Conservation (phyloP, 2,329 filamentous ascomycete species). For the Podosphaera aphanis region DNA sequence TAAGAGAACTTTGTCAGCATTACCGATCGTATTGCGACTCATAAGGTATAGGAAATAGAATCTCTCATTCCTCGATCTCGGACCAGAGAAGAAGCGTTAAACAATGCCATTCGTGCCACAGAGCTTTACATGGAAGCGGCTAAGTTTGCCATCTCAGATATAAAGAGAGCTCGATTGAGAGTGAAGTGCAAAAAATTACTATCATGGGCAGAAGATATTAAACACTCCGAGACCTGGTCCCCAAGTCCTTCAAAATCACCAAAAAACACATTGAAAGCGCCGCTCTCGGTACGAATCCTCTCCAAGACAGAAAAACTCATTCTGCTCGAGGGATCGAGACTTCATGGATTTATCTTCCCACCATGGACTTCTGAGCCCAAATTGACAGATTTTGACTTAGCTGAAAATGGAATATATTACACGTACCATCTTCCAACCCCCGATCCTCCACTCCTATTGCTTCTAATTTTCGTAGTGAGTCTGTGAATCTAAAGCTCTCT, state of each 20-base stretch:
- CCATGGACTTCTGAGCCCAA: constrained; percentile 51
- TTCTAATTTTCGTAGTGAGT: constrained; percentile 32
- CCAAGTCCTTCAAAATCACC: constrained; percentile 6
- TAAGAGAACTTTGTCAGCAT: constrained; percentile 6
- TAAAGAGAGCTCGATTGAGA: constrained; percentile 42
- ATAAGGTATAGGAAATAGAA: constrained; percentile 26
- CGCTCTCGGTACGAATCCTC: constrained; percentile 31
- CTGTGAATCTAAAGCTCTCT: constrained; percentile 48
- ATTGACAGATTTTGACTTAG: constrained; percentile 34
- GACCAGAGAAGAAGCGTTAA: constrained; percentile 40
- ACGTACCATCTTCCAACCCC: constrained; percentile 26
- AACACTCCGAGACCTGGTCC: constrained; percentile 19
- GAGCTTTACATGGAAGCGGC: constrained; percentile 66
- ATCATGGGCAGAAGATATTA: constrained; percentile 52
- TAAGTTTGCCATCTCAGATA: constrained; percentile 31
- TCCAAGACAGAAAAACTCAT: constrained; percentile 54
- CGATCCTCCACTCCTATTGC: constrained; percentile 1
- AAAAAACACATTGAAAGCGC: constrained; percentile 13
- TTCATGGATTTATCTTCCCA: constrained; percentile 66
- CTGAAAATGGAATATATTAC: constrained; percentile 27
- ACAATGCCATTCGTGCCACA: constrained; percentile 51
- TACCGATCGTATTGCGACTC: constrained; percentile 2
- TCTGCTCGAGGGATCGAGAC: constrained; percentile 48
- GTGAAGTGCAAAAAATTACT: constrained; percentile 48
- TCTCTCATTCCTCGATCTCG: constrained; percentile 24